Evolutionary conservation across 257 asterid species (phyloP).

Genomic region (Lavandula angustifolia): DNA sequence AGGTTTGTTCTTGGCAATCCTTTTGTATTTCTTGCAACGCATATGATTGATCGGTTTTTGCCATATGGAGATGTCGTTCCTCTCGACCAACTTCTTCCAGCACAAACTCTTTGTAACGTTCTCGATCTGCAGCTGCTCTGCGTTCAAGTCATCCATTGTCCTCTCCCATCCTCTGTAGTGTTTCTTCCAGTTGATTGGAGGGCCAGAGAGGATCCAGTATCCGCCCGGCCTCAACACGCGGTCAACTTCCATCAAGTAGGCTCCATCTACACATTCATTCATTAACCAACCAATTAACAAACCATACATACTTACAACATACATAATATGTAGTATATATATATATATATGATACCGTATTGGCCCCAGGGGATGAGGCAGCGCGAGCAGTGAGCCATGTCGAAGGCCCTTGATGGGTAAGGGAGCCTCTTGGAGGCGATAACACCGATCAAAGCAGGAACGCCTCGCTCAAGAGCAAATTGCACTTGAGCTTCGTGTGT

Average conservation of each 20-base stretch:
- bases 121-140: slow-evolving; percentile 76
- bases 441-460: slow-evolving; percentile 86
- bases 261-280: slow-evolving; percentile 49
- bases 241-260: slow-evolving; percentile 76
- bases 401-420: slow-evolving; percentile 83
- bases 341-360: slow-evolving; percentile 43
- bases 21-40: slow-evolving; percentile 42
- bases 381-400: slow-evolving; percentile 93
- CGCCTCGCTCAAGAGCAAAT: slow-evolving; percentile 85
- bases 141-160: slow-evolving; percentile 58
- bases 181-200: slow-evolving; percentile 82
- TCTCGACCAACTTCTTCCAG: slow-evolving; percentile 82
- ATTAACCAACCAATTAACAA: too few species aligned
- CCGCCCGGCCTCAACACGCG: slow-evolving; percentile 88
- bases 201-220: slow-evolving; percentile 93
- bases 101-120: slow-evolving; percentile 64
- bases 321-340: too few species aligned
- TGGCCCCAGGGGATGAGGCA: slow-evolving; percentile 95
- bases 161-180: slow-evolving; percentile 82
- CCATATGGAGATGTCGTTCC: slow-evolving; percentile 78
- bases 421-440: slow-evolving; percentile 92
- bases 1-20: slow-evolving; percentile 35
- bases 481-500: slow-evolving; percentile 90
- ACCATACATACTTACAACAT: neutral
- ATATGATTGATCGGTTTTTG: slow-evolving; percentile 74